Percentiles rank a stretch among this genome's conserved stretches.
phyloP scores from a whole-genome alignment of 768 basidiomycete species.

The Hypholoma fasciculare region DNA sequence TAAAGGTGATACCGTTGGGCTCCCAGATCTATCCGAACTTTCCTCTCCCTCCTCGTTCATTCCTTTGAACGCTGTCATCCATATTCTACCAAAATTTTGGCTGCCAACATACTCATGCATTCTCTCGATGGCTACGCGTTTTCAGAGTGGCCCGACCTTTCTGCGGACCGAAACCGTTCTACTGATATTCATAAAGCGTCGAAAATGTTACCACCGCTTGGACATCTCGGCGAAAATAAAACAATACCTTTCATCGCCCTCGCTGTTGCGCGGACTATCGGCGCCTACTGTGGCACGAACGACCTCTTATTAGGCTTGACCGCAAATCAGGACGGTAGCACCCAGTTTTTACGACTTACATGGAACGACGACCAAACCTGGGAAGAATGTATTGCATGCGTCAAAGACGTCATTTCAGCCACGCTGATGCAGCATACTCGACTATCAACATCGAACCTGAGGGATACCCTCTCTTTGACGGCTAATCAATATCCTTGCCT shows the following conservation, averaged over 20 bases:
- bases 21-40: constrained; percentile 1
- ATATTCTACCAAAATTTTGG: background rate
- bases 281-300: constrained; percentile 27
- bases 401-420: constrained; percentile 3
- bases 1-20: background rate
- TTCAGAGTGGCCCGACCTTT: constrained; percentile 32
- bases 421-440: background rate
- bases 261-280: constrained; percentile 26
- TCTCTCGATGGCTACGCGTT: constrained; percentile 28
- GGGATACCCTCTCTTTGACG: constrained; percentile 21
- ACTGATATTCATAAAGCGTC: constrained; percentile 9
- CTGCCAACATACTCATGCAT: background rate
- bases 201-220: background rate
- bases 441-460: constrained; percentile 13
- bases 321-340: constrained; percentile 1
- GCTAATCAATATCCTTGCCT: constrained; percentile 28
- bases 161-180: constrained; percentile 23
- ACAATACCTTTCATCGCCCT: constrained; percentile 16
- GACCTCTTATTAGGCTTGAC: constrained; percentile 30
- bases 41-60: background rate
- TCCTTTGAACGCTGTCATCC: background rate
- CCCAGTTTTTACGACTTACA: constrained; percentile 19
- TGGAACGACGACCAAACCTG: constrained; percentile 26
- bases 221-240: background rate
- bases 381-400: constrained; percentile 8